Conservation (phyloP, 140 eudicot genomes). For the Ambrosia hybrid region DNA sequence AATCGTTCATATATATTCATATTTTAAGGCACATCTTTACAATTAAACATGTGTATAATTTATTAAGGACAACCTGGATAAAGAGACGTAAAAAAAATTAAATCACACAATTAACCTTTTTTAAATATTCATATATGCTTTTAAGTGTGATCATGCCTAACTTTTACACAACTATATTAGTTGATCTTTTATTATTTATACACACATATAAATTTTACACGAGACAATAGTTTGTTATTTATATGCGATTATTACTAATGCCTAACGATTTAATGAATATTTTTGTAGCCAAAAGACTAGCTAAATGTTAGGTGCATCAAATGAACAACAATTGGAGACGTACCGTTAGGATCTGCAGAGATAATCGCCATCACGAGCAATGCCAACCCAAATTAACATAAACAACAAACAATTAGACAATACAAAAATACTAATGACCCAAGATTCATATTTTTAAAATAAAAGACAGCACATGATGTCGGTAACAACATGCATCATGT, state of each 20-base stretch:
- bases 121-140: background rate
- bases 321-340: constrained; percentile 14
- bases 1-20: background rate
- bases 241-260: background rate
- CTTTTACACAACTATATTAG: background rate
- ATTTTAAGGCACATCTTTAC: background rate
- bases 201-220: background rate
- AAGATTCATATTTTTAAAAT: background rate
- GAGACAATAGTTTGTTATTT: background rate
- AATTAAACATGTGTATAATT: background rate
- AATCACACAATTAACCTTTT: background rate
- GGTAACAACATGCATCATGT: constrained; percentile 24
- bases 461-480: background rate
- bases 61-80: no score
- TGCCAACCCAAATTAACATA: constrained; percentile 25
- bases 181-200: background rate
- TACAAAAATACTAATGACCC: background rate
- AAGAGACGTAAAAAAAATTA: background rate
- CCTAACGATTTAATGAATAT: background rate
- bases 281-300: background rate
- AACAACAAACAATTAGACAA: constrained; percentile 18
- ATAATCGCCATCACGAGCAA: constrained; percentile 24
- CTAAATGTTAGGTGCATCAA: background rate
- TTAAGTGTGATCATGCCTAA: background rate
- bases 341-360: constrained; percentile 83